These are phyloP conservation scores for Magnusiomyces sp. DNA, from an alignment of 1,139 yeast genomes.

Conservation along the genomic window DNA sequence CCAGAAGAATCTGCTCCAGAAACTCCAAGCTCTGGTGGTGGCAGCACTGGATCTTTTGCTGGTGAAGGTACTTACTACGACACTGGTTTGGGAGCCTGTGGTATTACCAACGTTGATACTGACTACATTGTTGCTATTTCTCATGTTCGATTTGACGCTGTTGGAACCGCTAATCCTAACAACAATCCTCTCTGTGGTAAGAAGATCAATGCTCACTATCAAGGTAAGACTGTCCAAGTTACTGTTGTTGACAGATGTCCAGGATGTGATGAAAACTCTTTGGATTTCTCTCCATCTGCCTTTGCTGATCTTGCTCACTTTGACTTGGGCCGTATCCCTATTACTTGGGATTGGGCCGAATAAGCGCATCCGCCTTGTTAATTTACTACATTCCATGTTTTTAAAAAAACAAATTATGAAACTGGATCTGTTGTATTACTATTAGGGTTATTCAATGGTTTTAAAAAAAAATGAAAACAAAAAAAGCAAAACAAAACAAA, in stretches of 20 bases:
- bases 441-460: background rate
- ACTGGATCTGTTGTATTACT: background rate
- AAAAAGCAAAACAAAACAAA: too few relatives aligned
- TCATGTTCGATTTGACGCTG: conserved; percentile 31
- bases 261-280: conserved; percentile 40
- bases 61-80: conserved; percentile 57
- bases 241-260: conserved; percentile 49
- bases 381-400: background rate
- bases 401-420: background rate
- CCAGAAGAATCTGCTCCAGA: conserved; percentile 15
- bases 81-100: conserved; percentile 58
- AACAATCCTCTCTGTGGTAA: conserved; percentile 43
- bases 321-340: conserved; percentile 39
- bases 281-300: conserved; percentile 50
- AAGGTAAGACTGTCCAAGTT: conserved; percentile 41
- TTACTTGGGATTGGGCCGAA: conserved; percentile 40
- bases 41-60: conserved; percentile 25
- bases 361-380: background rate
- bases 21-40: conserved; percentile 15
- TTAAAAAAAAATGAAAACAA: background rate
- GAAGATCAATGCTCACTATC: conserved; percentile 37
- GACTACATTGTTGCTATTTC: conserved; percentile 40
- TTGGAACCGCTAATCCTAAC: conserved; percentile 31
- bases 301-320: conserved; percentile 38
- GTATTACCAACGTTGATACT: conserved; percentile 38